These are phyloP conservation scores for Xylaria flabelliformis DNA, from an alignment of 495 filamentous ascomycete species.

Conservation along the genomic window DNA sequence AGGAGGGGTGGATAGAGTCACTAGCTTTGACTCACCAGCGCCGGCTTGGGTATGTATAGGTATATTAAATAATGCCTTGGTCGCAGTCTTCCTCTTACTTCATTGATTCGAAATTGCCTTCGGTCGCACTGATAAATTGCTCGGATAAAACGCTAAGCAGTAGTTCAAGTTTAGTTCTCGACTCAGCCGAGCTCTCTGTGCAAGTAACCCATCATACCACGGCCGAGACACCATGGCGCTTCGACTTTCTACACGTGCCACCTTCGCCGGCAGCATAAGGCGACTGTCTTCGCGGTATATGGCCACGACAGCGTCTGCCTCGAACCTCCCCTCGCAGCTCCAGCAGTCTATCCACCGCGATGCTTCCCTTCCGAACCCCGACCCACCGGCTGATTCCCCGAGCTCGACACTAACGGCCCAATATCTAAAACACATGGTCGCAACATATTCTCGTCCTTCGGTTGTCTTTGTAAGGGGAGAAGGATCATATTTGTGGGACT, in stretches of 20 bases:
- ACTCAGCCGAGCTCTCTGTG: background rate
- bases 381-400: slow-evolving; percentile 77
- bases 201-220: background rate
- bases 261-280: slow-evolving; percentile 25
- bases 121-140: background rate
- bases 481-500: slow-evolving; percentile 87
- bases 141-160: slow-evolving; percentile 3
- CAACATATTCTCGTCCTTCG: slow-evolving; percentile 90
- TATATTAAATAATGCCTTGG: background rate
- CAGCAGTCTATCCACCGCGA: slow-evolving; percentile 52
- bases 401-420: slow-evolving; percentile 75
- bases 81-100: background rate
- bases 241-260: slow-evolving; percentile 30
- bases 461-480: slow-evolving; percentile 87
- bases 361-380: slow-evolving; percentile 70
- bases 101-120: background rate
- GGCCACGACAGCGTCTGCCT: slow-evolving; percentile 29
- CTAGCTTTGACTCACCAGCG: slow-evolving; percentile 11
- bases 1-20: slow-evolving; percentile 13
- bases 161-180: background rate
- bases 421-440: slow-evolving; percentile 85
- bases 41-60: slow-evolving; percentile 14
- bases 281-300: slow-evolving; percentile 28
- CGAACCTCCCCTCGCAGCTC: slow-evolving; percentile 32
- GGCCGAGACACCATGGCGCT: slow-evolving; percentile 31